Percentiles rank a stretch among this genome's conserved stretches.
phyloP scores from a whole-genome alignment of 1,284 basidiomycete genomes.

The Kwoniella shivajii region DNA sequence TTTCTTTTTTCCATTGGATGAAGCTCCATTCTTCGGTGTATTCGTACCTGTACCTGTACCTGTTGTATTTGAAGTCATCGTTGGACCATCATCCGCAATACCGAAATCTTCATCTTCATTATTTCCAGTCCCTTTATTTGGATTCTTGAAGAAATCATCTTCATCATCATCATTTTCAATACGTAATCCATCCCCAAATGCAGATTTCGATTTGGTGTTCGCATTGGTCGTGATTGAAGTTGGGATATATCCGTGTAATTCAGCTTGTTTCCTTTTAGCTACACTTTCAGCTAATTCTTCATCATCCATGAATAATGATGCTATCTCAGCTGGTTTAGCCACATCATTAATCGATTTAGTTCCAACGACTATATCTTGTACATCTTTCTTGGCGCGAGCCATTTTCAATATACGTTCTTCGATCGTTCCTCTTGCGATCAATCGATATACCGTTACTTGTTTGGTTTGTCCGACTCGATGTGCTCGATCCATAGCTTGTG shows the following conservation, averaged over 20 bases:
- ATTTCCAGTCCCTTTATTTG: conserved; percentile 23
- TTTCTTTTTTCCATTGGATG: conserved; percentile 1
- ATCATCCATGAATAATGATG: conserved; percentile 91
- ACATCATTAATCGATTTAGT: conserved; percentile 91
- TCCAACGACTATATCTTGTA: conserved; percentile 98
- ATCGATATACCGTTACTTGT: conserved; percentile 97
- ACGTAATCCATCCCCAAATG: conserved; percentile 44
- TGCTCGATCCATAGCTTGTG: conserved; percentile 99
- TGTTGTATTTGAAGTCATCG: too few species aligned
- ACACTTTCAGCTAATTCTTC: conserved; percentile 60
- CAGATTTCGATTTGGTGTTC: conserved; percentile 15
- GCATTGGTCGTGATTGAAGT: conserved; percentile 1
- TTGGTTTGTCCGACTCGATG: conserved; percentile 98
- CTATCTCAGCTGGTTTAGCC: conserved; percentile 95
- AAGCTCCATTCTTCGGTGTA: not conserved
- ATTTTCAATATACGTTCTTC: conserved; percentile 97
- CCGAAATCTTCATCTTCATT: conserved; percentile 41
- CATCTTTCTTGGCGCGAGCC: conserved; percentile 93
- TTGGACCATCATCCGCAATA: conserved; percentile 12
- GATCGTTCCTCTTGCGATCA: conserved; percentile 90
- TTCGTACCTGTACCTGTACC: conserved; percentile 2
- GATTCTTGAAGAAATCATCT: conserved; percentile 46
- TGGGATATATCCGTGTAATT: conserved; percentile 49
- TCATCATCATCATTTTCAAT: conserved; percentile 39
- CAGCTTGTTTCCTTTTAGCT: conserved; percentile 53